Evolutionary conservation across 2,329 filamentous ascomycete genomes (phyloP), one percentile per base, ranked within the genome.

Genomic region (Trichoderma sp.): DNA sequence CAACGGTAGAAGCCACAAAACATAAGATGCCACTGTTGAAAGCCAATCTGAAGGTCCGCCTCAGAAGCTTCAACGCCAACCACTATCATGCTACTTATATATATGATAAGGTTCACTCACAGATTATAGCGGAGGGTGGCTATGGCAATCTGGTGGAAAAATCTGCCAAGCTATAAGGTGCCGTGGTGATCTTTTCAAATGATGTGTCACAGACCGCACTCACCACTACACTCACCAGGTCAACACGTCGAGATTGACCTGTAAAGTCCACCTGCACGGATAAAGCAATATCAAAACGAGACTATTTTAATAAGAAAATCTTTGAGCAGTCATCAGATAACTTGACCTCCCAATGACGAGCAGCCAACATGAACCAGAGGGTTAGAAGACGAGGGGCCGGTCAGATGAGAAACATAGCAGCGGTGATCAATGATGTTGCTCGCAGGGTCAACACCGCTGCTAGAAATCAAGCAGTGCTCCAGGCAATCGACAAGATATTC

Each of bases 41-140:
- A 50, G n/a, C n/a, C 43, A 50, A 50, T 23, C 8, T 6, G 9
- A 0, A 50, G 0, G 8, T 4, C 43, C n/a, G n/a, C n/a, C 43
- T 50, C 43, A 50, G n/a, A 50, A 50, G 9, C 9, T 50, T 23
- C 43, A 12, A 50, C 4, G 3, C 8, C n/a, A 6, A 50, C n/a
- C 13, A n/a, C 4, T 20, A 50, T 20, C n/a, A 20, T 12, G 15
- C n/a, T 50, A 11, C 5, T 50, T 6, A 11, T 20, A n/a, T 50
- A 53, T 4, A 53, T n/a, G 6, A 53, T 53, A 53, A 53, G 11
- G 47, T 53, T 53, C 1, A 23, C 23, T 23, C 23, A 12, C 3
- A 0, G 9, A 20, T 23, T 23, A 1, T 1, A 12, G n/a, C 2
- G 1, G 11, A 12, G 4, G 20, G 9, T 50, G 9, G 4, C 9